Conservation (phyloP, 2,329 filamentous ascomycete species). For the Fusarium brachygibbosum region DNA sequence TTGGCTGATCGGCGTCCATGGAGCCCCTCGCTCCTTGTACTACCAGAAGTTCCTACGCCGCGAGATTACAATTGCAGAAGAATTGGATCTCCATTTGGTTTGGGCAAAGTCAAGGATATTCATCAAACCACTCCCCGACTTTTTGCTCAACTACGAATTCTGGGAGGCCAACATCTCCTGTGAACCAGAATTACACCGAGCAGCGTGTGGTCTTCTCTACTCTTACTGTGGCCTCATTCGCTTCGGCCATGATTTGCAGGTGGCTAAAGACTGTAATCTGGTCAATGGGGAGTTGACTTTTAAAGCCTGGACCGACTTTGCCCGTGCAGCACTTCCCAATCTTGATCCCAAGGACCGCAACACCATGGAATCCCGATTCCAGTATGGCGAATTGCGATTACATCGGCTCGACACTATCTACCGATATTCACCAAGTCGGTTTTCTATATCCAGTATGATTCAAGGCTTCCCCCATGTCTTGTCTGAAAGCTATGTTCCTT, state of each 20-base stretch:
- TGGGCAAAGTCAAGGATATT: constrained; percentile 8
- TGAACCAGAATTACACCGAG: background rate
- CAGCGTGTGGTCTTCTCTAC: constrained; percentile 3
- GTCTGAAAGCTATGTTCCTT: constrained; percentile 8
- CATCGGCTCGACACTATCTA: background rate
- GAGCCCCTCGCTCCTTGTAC: constrained; percentile 5
- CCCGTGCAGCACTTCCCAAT: background rate
- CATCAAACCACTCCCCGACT: background rate
- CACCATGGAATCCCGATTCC: background rate
- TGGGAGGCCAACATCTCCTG: constrained; percentile 4
- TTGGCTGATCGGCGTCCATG: constrained; percentile 7
- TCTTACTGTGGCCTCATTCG: constrained; percentile 12
- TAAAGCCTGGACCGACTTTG: background rate
- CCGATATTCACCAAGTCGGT: constrained; percentile 7
- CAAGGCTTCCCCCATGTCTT: constrained; percentile 5
- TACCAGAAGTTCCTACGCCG: constrained; percentile 4
- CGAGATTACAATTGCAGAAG: background rate
- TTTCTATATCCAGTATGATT: constrained; percentile 7
- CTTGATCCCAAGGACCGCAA: background rate
- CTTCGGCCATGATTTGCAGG: background rate
- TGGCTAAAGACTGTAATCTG: background rate
- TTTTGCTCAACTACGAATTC: constrained; percentile 12
- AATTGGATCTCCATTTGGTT: constrained; percentile 6
- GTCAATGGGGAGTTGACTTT: background rate
- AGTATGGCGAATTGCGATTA: background rate